phyloP scores from a whole-genome alignment of 164 flowering plant species.

The Pachysandra terminalis region DNA sequence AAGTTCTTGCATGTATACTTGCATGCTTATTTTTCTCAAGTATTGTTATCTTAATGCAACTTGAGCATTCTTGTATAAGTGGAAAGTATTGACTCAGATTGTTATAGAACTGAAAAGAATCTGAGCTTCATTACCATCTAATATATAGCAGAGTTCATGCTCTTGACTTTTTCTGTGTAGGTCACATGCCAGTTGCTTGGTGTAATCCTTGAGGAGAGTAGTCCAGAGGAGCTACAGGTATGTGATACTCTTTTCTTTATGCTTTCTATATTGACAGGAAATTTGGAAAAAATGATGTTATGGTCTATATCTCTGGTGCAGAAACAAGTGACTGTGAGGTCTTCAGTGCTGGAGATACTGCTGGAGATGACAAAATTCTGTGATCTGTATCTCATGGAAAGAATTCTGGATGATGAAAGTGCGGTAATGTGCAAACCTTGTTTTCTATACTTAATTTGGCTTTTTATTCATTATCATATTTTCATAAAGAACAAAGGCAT shows the following conservation, averaged over 20 bases:
- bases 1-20: neutral
- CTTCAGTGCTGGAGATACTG: slow-evolving; percentile 81
- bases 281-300: slow-evolving; percentile 7
- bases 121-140: neutral
- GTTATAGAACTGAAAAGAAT: neutral
- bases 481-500: too few species aligned
- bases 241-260: slow-evolving; percentile 3
- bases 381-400: slow-evolving; percentile 97
- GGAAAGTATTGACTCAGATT: neutral
- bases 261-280: neutral
- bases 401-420: slow-evolving; percentile 88
- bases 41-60: neutral
- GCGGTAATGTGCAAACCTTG: slow-evolving; percentile 47
- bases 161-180: slow-evolving; percentile 25
- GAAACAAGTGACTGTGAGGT: slow-evolving; percentile 80
- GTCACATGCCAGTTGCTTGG: slow-evolving; percentile 93
- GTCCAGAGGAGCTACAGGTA: slow-evolving; percentile 92
- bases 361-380: slow-evolving; percentile 88
- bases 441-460: slow-evolving; percentile 3
- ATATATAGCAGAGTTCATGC: neutral
- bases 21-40: neutral
- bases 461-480: neutral
- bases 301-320: slow-evolving; percentile 25
- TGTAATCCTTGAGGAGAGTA: slow-evolving; percentile 80
- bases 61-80: neutral